Percentiles rank a stretch among this genome's conserved stretches.
Conservation (phyloP, 2,329 filamentous ascomycete genomes). For the Albifimbria verrucaria region DNA sequence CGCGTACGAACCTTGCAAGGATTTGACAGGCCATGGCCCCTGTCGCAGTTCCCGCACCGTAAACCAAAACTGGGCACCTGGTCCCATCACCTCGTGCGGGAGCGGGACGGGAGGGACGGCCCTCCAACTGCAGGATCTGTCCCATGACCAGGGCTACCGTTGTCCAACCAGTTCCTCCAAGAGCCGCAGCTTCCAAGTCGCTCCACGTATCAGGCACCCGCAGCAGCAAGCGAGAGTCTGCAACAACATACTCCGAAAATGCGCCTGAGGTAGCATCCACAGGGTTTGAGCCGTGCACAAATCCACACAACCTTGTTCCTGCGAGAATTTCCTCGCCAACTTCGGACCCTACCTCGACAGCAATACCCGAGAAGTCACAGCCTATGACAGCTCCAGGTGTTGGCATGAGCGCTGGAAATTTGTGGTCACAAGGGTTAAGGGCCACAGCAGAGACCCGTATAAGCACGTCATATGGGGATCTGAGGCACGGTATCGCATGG, state of each 20-base stretch:
- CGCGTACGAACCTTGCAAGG: not conserved
- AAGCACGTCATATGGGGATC: too few relatives aligned
- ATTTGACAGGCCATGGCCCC: not conserved
- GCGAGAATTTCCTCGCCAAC: not conserved
- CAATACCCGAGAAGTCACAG: not conserved
- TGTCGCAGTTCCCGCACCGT: not conserved
- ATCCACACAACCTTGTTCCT: not conserved
- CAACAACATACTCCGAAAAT: not conserved
- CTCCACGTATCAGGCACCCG: not conserved
- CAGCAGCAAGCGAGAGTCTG: not conserved
- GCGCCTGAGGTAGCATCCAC: not conserved
- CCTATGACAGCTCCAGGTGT: not conserved
- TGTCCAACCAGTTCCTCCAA: not conserved
- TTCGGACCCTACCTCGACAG: not conserved
- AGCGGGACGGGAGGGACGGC: not conserved
- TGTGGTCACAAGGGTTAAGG: not conserved
- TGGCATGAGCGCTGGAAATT: not conserved
- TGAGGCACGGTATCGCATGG: too few relatives aligned
- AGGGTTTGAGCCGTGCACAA: not conserved
- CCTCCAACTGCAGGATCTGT: not conserved
- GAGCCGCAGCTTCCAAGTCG: not conserved
- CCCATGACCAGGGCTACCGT: not conserved
- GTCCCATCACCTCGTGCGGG: too few relatives aligned
- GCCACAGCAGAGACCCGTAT: not conserved
- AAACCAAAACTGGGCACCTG: not conserved